Percentiles rank a stretch among this genome's conserved stretches.
phyloP scores from a whole-genome alignment of 257 asterid genomes.

The Solanum phureja region DNA sequence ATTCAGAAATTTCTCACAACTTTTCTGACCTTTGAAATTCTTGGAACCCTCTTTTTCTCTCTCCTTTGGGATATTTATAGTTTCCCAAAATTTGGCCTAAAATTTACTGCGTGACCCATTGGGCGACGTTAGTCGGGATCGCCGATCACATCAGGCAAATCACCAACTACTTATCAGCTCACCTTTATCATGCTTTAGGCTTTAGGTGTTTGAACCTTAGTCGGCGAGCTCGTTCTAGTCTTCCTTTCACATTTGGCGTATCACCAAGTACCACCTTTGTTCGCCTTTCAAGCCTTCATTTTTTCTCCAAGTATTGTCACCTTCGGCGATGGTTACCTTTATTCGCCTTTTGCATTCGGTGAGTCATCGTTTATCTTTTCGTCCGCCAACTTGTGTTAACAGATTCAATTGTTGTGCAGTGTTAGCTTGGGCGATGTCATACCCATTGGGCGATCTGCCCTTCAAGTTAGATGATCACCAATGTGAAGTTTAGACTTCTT shows the following conservation, averaged over 20 bases:
- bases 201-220: not conserved
- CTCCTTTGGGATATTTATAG: no score
- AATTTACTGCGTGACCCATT: not conserved
- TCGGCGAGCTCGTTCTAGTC: not conserved
- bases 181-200: not conserved
- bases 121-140: no score
- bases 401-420: no score
- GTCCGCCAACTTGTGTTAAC: not conserved
- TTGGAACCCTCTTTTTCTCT: not conserved
- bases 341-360: not conserved
- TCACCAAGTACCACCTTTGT: not conserved
- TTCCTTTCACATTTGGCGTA: not conserved
- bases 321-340: not conserved
- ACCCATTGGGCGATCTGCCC: not conserved
- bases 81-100: not conserved
- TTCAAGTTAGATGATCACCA: not conserved
- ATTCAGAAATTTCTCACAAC: no score
- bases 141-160: not conserved
- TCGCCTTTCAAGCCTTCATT: not conserved
- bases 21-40: no score
- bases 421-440: not conserved
- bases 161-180: not conserved
- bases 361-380: not conserved
- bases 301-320: not conserved
- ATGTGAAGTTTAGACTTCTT: not conserved